Evolutionary conservation across 495 filamentous ascomycete species (phyloP), one percentile per base, ranked within the genome.

Genomic region (Penicillium odoratum): DNA sequence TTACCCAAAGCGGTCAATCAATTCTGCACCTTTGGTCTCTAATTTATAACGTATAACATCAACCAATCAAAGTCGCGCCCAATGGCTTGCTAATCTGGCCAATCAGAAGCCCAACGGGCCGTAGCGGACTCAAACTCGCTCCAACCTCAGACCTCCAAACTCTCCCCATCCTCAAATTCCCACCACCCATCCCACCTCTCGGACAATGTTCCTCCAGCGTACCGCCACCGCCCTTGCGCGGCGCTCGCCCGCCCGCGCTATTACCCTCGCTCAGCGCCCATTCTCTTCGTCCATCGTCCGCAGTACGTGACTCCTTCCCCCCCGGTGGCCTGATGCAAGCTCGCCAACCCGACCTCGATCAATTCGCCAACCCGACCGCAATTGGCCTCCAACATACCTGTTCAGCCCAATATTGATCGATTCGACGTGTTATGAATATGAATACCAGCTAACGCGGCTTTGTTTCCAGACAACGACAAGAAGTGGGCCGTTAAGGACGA

Each of bases 161-260:
- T 71, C 69, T 70, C 66, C 58, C 57, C 56, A 59, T 64, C 57
- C 59, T 59, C 57, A 63, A 62, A 67, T 50, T 58, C 51, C 67
- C 52, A 61, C 60, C 60, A 62, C 58, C 56, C 49, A 62, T 59
- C 43, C 61, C 62, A 62, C 59, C 65, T 62, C 45, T 50, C 49
- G 72, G 69, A 80, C 77, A 78, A 94, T 93, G 89, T 89, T 93
- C 76, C 78, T 94, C 70, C 87, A 90, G 77, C 89, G 91, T 74
- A 85, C 90, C 63, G 89, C 85, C 67, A 73, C 89, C 64, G 81
- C 85, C 67, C 80, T 88, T 62, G 87, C 85, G 57, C 83, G 88
- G 74, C 89, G 90, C 67, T 84, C 84, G 55, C 84, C 84, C 61
- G 75, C 82, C 68, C 74, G 81, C 61, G 83, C 85, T 64, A 62